A percentile compares a stretch with the other conserved stretches of the same genome.
These are phyloP conservation scores for Discostella stelligeroides DNA, from an alignment of 108 stramenopile species.

Conservation along the genomic window DNA sequence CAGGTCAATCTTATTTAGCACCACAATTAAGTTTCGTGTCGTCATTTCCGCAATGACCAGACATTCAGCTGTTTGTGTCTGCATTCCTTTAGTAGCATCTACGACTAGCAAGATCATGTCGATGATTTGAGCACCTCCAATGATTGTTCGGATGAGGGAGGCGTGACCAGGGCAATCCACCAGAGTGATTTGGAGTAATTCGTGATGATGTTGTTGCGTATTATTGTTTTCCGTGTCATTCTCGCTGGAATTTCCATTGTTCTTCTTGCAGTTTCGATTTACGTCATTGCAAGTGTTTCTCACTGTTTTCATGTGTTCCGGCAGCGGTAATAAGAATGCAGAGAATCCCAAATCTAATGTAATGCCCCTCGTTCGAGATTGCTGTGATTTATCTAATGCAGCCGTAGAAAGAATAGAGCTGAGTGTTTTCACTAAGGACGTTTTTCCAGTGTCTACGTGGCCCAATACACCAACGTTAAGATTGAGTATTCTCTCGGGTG, in stretches of 20 bases:
- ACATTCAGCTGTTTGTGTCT: conserved; percentile 99
- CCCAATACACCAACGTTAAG: conserved; percentile 97
- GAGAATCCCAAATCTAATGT: conserved; percentile 98
- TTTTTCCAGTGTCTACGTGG: conserved; percentile 98
- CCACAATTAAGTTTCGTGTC: conserved; percentile 84
- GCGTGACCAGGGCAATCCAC: conserved; percentile 99
- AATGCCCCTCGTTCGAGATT: conserved; percentile 94
- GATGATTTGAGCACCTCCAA: conserved; percentile 98
- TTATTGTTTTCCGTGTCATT: conserved; percentile 11
- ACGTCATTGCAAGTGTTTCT: conserved; percentile 9
- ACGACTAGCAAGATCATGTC: conserved; percentile 95
- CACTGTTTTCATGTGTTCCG: conserved; percentile 56
- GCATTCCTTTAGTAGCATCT: conserved; percentile 97
- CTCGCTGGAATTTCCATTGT: conserved; percentile 19
- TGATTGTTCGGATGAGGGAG: conserved; percentile 96
- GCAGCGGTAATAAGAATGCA: conserved; percentile 88
- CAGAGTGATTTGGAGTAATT: conserved; percentile 80
- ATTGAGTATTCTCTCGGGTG: conserved; percentile 79
- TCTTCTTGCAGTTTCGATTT: conserved; percentile 5
- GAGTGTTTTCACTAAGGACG: conserved; percentile 94
- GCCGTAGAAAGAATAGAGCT: conserved; percentile 94
- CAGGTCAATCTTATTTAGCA: conserved; percentile 93
- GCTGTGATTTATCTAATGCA: conserved; percentile 96
- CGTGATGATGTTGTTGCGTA: conserved; percentile 38
- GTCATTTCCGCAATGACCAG: conserved; percentile 97